Evolutionary conservation across 371 early-diverging fungal species (phyloP), one percentile per base, ranked within the genome.

Genomic region (Actinomortierella wolfii): DNA sequence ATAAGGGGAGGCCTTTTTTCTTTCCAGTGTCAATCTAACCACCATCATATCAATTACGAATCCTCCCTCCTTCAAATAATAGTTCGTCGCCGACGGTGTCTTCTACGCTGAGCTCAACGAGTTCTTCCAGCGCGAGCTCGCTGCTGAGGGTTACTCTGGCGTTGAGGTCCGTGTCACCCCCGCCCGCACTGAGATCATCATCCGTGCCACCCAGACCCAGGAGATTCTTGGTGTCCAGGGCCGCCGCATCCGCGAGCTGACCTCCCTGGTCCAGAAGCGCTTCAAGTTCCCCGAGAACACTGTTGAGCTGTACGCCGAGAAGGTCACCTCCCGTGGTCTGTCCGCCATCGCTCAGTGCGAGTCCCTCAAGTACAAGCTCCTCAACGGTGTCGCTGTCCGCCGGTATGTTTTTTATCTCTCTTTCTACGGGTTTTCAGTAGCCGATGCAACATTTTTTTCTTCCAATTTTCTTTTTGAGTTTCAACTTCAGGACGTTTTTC

Each of bases 91-190:
- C 84, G 99, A 98, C 88, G 99, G 99, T 91, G 97, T 98, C 60
- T 97, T 98, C 92, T 97, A 95, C 89, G 97, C 99, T 78, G 99
- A 98, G 85, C 90, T 98, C 79, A 97, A 98, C 92, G 96, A 97
- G 86, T 96, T 97, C 90, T 92, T 98, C 83, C 91, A 93, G 79
- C 96, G 97, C 80, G 90, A 94, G 84, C 82, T 93, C 83, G 90
- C 71, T 62, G 71, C 71, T 66, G 71, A 87, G 78, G 87, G 87
- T 73, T 87, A 85, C 82, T 81, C 98, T 76, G 98, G 99, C 78
- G 96, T 98, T 82, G 98, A 99, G 83, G 96, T 99, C 82, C 93
- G 97, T 80, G 94, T 94, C 64, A 96, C 97, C 82, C 96, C 98
- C 57, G 93, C 94, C 73, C 97, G 98, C 77, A 97, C 99, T 74